Evolutionary conservation across 225 moss, liverwort and hornwort species (phyloP).

Genomic region (Takakia lepidozioides): DNA sequence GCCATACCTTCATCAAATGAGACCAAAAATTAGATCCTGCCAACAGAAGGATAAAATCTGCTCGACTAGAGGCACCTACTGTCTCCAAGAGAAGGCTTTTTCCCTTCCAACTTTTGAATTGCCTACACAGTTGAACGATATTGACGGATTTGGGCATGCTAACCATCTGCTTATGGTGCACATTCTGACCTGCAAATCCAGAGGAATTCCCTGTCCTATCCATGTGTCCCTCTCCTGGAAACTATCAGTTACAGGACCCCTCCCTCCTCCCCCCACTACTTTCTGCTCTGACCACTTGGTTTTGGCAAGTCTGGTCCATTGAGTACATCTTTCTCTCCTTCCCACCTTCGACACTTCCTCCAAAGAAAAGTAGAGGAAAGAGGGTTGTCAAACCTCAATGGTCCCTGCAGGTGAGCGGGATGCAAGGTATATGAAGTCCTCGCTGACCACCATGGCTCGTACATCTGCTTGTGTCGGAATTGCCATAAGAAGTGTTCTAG

Average conservation of each 20-base stretch:
- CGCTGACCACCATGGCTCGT: constrained; percentile 32
- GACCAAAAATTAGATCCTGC: no score
- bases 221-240: background rate
- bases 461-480: constrained; percentile 37
- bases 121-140: background rate
- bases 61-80: no score
- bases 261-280: no score
- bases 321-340: background rate
- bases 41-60: no score
- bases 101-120: no score
- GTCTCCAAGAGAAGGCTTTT: no score
- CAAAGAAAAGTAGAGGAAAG: background rate
- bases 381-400: constrained; percentile 27
- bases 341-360: no score
- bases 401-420: constrained; percentile 20
- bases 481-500: constrained; percentile 19
- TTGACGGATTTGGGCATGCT: background rate
- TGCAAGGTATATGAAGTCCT: constrained; percentile 40
- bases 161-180: background rate
- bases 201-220: background rate
- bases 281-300: no score
- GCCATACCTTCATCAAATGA: constrained; percentile 36
- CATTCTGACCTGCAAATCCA: no score
- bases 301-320: no score
- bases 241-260: background rate